Percentiles rank a stretch among this genome's conserved stretches.
Conservation (phyloP, 768 basidiomycete species). For the Leccinum imitatum region DNA sequence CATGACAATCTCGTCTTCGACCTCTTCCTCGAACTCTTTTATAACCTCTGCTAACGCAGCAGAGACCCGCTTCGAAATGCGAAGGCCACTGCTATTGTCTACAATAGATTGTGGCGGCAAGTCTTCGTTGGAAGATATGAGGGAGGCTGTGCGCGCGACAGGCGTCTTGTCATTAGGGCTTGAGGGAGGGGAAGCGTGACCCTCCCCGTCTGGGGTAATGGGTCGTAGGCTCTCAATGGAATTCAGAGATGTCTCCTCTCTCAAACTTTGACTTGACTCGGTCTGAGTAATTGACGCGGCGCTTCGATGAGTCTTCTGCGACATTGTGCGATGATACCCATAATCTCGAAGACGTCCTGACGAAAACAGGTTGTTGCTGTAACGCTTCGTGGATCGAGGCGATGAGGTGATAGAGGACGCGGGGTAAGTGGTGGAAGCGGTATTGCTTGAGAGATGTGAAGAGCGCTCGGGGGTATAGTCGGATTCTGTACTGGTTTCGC, state of each 20-base stretch:
- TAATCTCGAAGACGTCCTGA: slow-evolving; percentile 80
- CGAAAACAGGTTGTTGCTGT: slow-evolving; percentile 85
- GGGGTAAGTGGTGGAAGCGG: slow-evolving; percentile 36
- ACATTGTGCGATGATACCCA: slow-evolving; percentile 60
- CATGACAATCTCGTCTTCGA: slow-evolving; percentile 76
- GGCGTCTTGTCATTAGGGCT: slow-evolving; percentile 44
- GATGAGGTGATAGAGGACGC: slow-evolving; percentile 43
- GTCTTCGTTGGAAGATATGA: slow-evolving; percentile 37
- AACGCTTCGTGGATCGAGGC: slow-evolving; percentile 58
- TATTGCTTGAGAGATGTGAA: slow-evolving; percentile 38
- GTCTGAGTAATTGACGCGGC: slow-evolving; percentile 47
- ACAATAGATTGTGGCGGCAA: slow-evolving; percentile 16
- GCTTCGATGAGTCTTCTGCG: slow-evolving; percentile 40
- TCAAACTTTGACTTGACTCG: slow-evolving; percentile 42
- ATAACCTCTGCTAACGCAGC: slow-evolving; percentile 75
- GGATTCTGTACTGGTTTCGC: slow-evolving; percentile 27
- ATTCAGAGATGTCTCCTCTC: slow-evolving; percentile 43
- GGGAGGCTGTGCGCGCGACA: slow-evolving; percentile 43
- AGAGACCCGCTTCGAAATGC: slow-evolving; percentile 57
- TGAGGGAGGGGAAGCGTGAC: slow-evolving; percentile 39
- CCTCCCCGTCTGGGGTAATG: slow-evolving; percentile 54
- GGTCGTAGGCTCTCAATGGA: slow-evolving; percentile 51
- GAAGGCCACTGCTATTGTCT: slow-evolving; percentile 16
- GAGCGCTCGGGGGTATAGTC: slow-evolving; percentile 34
- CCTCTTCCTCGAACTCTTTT: slow-evolving; percentile 71